Evolutionary conservation across 2,329 filamentous ascomycete species (phyloP).

Genomic region (Venturia asperata): DNA sequence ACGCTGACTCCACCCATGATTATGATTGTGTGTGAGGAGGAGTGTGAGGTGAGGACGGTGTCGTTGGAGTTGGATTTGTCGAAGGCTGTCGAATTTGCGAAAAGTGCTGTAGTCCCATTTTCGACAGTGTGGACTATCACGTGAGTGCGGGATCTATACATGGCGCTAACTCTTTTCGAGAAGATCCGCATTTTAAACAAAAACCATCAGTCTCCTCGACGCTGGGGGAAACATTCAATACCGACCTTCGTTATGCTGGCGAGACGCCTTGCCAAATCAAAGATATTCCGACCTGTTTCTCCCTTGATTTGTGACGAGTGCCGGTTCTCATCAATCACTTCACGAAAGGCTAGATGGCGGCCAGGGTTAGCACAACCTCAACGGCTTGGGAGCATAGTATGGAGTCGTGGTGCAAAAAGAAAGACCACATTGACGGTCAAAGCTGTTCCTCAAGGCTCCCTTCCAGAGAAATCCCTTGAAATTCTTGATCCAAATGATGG

Average conservation of each 20-base stretch:
- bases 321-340: not conserved
- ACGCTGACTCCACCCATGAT: constrained; percentile 77
- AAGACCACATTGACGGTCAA: constrained; percentile 28
- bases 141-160: not conserved
- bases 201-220: not conserved
- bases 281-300: not conserved
- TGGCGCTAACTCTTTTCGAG: not conserved
- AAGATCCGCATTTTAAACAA: not conserved
- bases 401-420: constrained; percentile 35
- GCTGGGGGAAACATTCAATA: not conserved
- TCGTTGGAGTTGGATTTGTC: not conserved
- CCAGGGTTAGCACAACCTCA: not conserved
- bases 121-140: not conserved
- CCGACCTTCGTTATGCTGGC: constrained; percentile 6
- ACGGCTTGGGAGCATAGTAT: constrained; percentile 14
- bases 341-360: not conserved
- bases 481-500: constrained; percentile 40
- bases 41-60: constrained; percentile 2
- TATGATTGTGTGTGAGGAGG: constrained; percentile 42
- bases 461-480: constrained; percentile 27
- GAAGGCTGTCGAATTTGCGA: not conserved
- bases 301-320: constrained; percentile 3
- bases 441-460: constrained; percentile 17
- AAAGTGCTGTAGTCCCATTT: not conserved
- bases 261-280: not conserved